phyloP scores from a whole-genome alignment of 2,329 filamentous ascomycete genomes.

The Whalleya microplaca region DNA sequence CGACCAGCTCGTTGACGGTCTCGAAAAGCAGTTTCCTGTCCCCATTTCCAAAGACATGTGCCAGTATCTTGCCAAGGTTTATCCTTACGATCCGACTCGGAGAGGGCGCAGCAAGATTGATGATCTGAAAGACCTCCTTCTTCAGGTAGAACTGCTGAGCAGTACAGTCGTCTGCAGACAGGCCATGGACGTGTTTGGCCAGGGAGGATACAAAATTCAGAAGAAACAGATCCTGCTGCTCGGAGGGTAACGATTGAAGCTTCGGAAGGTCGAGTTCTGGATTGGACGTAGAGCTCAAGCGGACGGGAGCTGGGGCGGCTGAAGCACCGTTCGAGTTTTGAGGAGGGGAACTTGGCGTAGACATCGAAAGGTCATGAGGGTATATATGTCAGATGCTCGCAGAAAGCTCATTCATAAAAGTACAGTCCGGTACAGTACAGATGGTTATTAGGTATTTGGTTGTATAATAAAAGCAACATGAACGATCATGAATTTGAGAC shows the following conservation, averaged over 20 bases:
- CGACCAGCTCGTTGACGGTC: conserved; percentile 85
- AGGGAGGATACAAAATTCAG: conserved; percentile 86
- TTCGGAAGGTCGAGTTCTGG: conserved; percentile 88
- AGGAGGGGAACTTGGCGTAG: conserved; percentile 36
- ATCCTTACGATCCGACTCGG: conserved; percentile 89
- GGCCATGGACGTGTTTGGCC: conserved; percentile 74
- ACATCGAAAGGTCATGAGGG: conserved; percentile 32
- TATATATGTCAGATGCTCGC: neutral
- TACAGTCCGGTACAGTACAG: too few relatives aligned
- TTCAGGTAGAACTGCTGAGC: conserved; percentile 91
- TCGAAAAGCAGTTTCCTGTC: conserved; percentile 93
- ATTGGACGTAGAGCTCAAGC: conserved; percentile 48
- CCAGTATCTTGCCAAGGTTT: conserved; percentile 83
- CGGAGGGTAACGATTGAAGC: conserved; percentile 84
- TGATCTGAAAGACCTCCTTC: conserved; percentile 90
- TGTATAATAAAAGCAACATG: neutral
- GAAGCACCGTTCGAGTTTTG: conserved; percentile 40
- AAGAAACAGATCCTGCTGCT: conserved; percentile 95
- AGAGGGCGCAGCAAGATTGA: conserved; percentile 78
- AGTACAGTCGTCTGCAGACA: conserved; percentile 80
- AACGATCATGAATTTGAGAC: neutral
- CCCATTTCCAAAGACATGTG: conserved; percentile 79
- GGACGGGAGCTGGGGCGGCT: conserved; percentile 33
- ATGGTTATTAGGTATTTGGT: too few relatives aligned
- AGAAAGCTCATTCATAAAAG: neutral